Percentiles rank a stretch among this genome's conserved stretches.
phyloP scores from a whole-genome alignment of 2,329 filamentous ascomycete genomes.

The Nemania abortiva region DNA sequence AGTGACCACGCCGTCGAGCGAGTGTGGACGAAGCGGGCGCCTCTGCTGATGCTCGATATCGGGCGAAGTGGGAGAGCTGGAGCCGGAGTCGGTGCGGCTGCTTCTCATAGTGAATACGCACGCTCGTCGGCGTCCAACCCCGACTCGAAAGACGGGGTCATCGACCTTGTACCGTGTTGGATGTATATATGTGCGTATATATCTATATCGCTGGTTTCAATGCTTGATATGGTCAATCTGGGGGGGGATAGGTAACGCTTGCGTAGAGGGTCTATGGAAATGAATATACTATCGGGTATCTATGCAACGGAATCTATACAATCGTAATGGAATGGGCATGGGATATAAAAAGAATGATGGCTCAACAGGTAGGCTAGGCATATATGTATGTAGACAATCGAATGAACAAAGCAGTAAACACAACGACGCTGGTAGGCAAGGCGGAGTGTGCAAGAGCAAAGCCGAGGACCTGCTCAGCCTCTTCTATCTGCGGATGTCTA shows the following conservation, averaged over 20 bases:
- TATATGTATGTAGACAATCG: neutral
- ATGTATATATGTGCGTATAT: constrained; percentile 3
- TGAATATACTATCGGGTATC: neutral
- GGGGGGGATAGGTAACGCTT: neutral
- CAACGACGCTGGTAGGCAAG: neutral
- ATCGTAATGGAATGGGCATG: neutral
- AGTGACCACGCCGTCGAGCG: constrained; percentile 47
- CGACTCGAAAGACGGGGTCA: constrained; percentile 13
- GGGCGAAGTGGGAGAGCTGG: constrained; percentile 35
- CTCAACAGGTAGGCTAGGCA: neutral
- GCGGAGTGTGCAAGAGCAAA: neutral
- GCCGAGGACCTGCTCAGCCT: constrained; percentile 36
- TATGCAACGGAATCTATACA: constrained; percentile 1
- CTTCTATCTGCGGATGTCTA: neutral
- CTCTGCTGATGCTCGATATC: constrained; percentile 48
- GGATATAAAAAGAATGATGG: neutral
- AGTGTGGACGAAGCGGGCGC: constrained; percentile 42
- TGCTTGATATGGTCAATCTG: neutral
- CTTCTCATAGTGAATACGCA: constrained; percentile 33
- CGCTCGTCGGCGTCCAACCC: constrained; percentile 23
- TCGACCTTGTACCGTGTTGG: neutral
- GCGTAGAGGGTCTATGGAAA: neutral
- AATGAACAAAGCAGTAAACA: neutral
- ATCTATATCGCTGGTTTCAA: neutral
- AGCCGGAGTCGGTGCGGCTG: constrained; percentile 25